These are phyloP conservation scores for Tylopilus sp. DNA, from an alignment of 768 basidiomycete genomes.

Conservation along the genomic window DNA sequence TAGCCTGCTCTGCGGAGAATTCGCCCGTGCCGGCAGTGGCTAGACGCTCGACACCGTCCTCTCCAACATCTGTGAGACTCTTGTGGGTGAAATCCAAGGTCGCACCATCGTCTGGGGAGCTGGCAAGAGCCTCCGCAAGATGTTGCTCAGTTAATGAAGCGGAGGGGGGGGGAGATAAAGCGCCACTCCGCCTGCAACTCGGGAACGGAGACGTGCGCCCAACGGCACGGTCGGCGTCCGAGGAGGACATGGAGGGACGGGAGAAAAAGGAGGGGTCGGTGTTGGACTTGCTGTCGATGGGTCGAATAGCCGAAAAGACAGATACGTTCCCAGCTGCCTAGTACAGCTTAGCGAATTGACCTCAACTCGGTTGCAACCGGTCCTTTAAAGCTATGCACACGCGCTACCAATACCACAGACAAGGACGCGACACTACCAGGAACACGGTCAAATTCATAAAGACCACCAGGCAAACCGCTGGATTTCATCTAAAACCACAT, in stretches of 20 bases:
- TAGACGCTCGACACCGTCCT: conserved; percentile 75
- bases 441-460: conserved; percentile 7
- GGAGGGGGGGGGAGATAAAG: conserved; percentile 30
- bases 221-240: conserved; percentile 30
- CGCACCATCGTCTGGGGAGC: conserved; percentile 72
- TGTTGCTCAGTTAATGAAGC: conserved; percentile 52
- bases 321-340: conserved; percentile 21
- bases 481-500: conserved; percentile 74
- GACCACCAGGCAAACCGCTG: conserved; percentile 23
- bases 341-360: conserved; percentile 7
- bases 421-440: not conserved
- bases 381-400: conserved; percentile 19
- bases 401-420: conserved; percentile 4
- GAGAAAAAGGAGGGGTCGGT: conserved; percentile 4
- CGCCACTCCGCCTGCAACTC: conserved; percentile 22
- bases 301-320: conserved; percentile 11
- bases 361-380: conserved; percentile 29
- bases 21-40: conserved; percentile 52
- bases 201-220: conserved; percentile 30
- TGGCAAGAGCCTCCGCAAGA: conserved; percentile 60
- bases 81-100: conserved; percentile 85
- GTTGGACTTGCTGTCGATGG: conserved; percentile 14
- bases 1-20: conserved; percentile 43
- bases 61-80: conserved; percentile 70
- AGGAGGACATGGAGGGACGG: conserved; percentile 23